Evolutionary conservation across 139 green algal species (phyloP).

Genomic region (Tetratostichococcus sp.): DNA sequence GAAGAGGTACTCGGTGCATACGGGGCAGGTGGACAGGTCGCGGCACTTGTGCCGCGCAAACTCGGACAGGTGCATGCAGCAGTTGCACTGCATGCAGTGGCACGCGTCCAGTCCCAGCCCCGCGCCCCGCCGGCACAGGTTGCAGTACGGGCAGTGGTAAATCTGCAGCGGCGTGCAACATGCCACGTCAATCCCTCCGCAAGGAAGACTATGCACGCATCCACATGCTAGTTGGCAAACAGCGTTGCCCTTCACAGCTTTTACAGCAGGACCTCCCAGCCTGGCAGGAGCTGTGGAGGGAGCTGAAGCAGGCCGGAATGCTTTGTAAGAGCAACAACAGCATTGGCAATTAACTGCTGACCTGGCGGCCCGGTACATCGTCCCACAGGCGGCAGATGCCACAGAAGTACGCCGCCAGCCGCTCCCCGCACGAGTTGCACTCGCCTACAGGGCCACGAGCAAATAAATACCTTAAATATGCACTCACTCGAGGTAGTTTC

Average conservation of each 20-base stretch:
- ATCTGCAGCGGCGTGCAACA: slow-evolving; percentile 66
- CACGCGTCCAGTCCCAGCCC: slow-evolving; percentile 91
- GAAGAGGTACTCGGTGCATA: slow-evolving; percentile 95
- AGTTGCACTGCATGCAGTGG: slow-evolving; percentile 98
- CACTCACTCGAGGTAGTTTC: no score
- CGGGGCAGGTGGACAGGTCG: slow-evolving; percentile 84
- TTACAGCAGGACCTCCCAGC: no score
- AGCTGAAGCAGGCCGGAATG: no score
- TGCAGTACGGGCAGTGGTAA: slow-evolving; percentile 99
- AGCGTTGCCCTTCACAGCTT: no score
- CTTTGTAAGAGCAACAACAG: no score
- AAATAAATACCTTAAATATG: background rate
- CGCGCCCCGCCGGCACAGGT: slow-evolving; percentile 77
- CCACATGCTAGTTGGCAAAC: background rate
- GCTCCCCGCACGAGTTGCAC: slow-evolving; percentile 48
- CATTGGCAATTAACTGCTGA: no score
- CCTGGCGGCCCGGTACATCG: slow-evolving; percentile 48
- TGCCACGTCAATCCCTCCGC: no score
- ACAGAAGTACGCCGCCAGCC: slow-evolving; percentile 94
- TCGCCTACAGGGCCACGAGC: slow-evolving; percentile 8
- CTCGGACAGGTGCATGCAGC: slow-evolving; percentile 90
- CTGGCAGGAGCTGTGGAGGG: no score
- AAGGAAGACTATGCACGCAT: background rate
- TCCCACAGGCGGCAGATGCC: slow-evolving; percentile 96
- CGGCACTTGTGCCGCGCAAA: slow-evolving; percentile 87